Conservation (phyloP, 345 rosid species). For the Populus davidiana region DNA sequence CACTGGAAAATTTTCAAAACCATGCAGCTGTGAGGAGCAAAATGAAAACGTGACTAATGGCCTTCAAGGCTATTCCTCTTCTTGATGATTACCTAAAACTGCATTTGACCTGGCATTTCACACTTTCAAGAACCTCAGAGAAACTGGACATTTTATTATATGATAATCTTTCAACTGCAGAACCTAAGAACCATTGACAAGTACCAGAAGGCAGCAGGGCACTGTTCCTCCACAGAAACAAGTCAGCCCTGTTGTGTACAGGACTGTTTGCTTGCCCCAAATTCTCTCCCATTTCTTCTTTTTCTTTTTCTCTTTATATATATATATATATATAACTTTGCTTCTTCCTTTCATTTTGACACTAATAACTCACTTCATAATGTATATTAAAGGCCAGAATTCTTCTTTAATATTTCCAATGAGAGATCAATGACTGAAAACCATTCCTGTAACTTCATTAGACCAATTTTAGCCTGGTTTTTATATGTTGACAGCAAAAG, state of each 20-base stretch:
- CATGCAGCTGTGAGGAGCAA: conserved; percentile 32
- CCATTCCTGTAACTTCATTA: not conserved
- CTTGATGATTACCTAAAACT: conserved; percentile 19
- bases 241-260: not conserved
- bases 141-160: not conserved
- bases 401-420: not conserved
- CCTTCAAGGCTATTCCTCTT: conserved; percentile 27
- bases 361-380: not conserved
- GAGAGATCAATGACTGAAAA: conserved; percentile 7
- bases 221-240: not conserved
- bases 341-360: not conserved
- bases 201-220: not conserved
- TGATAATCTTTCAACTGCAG: not conserved
- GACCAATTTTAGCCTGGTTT: not conserved
- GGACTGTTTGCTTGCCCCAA: conserved; percentile 3
- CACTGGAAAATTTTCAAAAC: conserved; percentile 14
- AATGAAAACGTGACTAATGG: conserved; percentile 9
- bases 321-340: not conserved
- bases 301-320: not conserved
- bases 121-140: not conserved
- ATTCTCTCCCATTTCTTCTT: not conserved
- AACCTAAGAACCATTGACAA: not conserved
- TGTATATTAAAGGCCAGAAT: conserved; percentile 6
- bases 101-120: not conserved
- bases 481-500: not conserved